Base-by-base conservation (phyloP, 768 basidiomycete species). In the Tylopilus felleus region DNA sequence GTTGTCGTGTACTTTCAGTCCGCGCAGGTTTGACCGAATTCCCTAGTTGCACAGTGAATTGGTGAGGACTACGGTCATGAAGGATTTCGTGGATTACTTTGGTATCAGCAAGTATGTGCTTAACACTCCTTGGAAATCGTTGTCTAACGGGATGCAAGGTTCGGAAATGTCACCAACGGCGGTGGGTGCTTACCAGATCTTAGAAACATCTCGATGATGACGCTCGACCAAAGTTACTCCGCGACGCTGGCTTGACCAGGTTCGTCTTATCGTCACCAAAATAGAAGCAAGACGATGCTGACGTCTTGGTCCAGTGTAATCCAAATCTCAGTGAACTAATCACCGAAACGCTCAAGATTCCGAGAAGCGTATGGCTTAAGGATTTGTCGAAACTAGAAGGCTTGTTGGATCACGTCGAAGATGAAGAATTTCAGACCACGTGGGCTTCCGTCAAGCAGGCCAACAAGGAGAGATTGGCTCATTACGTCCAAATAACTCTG, bases 11-110 rank as follows among this genome's bases (percentile, higher is more conserved):
- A 25, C 17, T n/a, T 17, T 21, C 14, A 25, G 38, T 17, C 10
- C 4, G 9, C 2, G 22, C 13, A 17, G 10, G 17, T 43, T 17
- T 38, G 19, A 47, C 21, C 25, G 28, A n/a, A 22, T 1, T 38
- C 45, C 27, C 4, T 47, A 85, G 82, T 77, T 98, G 25, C 97
- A 98, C 77, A 90, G 86, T 55, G 87, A 93, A 50, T 82, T 98
- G 41, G 89, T 98, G 49, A 80, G 77, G 70, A 85, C 85, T 21
- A 92, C 88, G 8, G 90, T 92, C 60, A 68, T 90, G 62, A 90
- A 88, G 65, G 94, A 97, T 73, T 96, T 96, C 66, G 95, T 97
- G 44, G 93, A 97, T 29, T 91, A 89, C 70, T 89, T 85, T 64
- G 96, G 96, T 3, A 67, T 83, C 56, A 88, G 88, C 85, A 94